Evolutionary conservation across 345 rosid species (phyloP).

Genomic region (Carallia pectinifolia): DNA sequence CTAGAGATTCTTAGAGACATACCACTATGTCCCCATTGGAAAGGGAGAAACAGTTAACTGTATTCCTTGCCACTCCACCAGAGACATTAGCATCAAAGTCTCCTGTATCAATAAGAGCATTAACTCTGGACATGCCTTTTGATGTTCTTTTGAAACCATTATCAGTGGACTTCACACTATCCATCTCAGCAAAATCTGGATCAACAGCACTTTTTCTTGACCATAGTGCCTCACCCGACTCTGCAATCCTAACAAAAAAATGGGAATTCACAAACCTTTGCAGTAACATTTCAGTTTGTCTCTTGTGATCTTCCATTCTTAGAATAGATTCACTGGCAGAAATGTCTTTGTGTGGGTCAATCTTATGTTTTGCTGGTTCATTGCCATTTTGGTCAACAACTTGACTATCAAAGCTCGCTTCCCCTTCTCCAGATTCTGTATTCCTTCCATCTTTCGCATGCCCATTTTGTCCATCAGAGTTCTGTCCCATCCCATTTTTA

Average conservation of each 20-base stretch:
- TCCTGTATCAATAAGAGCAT: conserved; percentile 81
- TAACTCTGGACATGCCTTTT: conserved; percentile 34
- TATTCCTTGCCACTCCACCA: conserved; percentile 87
- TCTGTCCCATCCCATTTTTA: conserved; percentile 63
- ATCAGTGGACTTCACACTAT: conserved; percentile 20
- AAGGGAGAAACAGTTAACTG: conserved; percentile 70
- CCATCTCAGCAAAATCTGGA: conserved; percentile 35
- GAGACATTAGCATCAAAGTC: conserved; percentile 65
- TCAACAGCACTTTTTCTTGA: conserved; percentile 53
- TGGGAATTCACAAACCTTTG: conserved; percentile 86
- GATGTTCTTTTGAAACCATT: conserved; percentile 25
- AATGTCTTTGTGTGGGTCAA: conserved; percentile 47
- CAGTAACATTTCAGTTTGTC: conserved; percentile 65
- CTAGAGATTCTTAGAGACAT: conserved; percentile 39
- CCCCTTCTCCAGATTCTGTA: conserved; percentile 43
- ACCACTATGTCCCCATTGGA: conserved; percentile 97
- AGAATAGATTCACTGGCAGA: conserved; percentile 81
- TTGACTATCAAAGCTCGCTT: conserved; percentile 38
- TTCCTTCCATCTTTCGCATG: conserved; percentile 32
- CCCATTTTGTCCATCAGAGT: conserved; percentile 51
- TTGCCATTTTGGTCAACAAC: conserved; percentile 48
- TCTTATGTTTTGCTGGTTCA: conserved; percentile 45
- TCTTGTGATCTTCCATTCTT: conserved; percentile 81
- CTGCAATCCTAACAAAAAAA: conserved; percentile 92
- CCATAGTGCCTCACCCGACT: conserved; percentile 84